Conservation (phyloP, 208 protist species). For the Trypanosoma mega region DNA sequence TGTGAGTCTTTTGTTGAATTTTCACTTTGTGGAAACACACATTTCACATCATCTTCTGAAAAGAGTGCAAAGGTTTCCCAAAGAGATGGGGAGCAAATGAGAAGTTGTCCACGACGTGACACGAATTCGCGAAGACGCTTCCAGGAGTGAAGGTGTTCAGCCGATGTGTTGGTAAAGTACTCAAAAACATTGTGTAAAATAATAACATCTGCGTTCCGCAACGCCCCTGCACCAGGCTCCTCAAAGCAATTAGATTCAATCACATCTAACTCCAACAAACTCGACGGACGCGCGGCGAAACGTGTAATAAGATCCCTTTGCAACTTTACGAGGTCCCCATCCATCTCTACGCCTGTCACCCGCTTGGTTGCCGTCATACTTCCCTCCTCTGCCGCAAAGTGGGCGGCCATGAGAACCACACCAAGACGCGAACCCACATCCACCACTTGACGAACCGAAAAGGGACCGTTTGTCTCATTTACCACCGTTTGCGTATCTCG, state of each 20-base stretch:
- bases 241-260: conserved; percentile 68
- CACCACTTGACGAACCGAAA: conserved; percentile 22
- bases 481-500: neutral
- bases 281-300: conserved; percentile 24
- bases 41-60: conserved; percentile 17
- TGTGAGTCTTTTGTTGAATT: neutral
- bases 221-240: conserved; percentile 34
- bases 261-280: conserved; percentile 28
- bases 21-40: neutral
- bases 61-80: conserved; percentile 51
- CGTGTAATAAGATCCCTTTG: conserved; percentile 30
- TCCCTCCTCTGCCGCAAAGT: conserved; percentile 50
- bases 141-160: conserved; percentile 68
- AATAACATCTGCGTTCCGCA: conserved; percentile 52
- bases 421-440: conserved; percentile 86
- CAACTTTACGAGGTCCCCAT: conserved; percentile 24
- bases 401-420: conserved; percentile 58
- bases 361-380: conserved; percentile 24
- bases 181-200: conserved; percentile 91
- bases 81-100: conserved; percentile 62
- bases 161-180: conserved; percentile 55
- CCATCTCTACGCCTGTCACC: conserved; percentile 37
- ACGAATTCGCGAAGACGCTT: conserved; percentile 51
- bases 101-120: conserved; percentile 40
- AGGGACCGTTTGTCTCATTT: neutral